Evolutionary conservation across 495 filamentous ascomycete genomes (phyloP), one percentile per base, ranked within the genome.

Genomic region (Trichoderma orchidacearum): DNA sequence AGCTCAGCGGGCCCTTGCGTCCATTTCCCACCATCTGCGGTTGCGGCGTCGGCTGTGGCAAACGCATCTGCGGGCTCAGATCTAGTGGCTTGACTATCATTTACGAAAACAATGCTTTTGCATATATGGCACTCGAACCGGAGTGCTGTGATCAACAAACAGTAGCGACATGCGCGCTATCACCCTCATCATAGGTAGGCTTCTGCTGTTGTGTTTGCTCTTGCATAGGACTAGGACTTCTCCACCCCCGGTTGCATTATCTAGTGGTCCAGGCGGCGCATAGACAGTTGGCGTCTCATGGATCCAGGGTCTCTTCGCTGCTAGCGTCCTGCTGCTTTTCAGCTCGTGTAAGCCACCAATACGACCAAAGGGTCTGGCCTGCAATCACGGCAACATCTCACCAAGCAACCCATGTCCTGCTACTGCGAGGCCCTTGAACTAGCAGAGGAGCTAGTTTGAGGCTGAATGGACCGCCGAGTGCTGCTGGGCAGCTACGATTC

Each of bases 271-370:
- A n/a, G n/a, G n/a, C n/a, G n/a, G n/a, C n/a, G n/a, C n/a, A n/a
- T n/a, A n/a, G 21, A 13, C 5, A 48, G 21, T 48, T 18, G 41
- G 23, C 21, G 18, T 48, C 41, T 25, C 21, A 27, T 48, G 41
- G 41, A 28, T 48, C 21, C 7, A 25, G 41, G 41, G n/a, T 48
- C 41, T 48, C 23, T 48, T 48, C 27, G 41, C 41, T 48, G 21
- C 15, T 48, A 48, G 41, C 41, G 41, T 48, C 41, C 21, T 48
- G 41, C 41, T 18, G 18, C 48, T 60, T 56, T 63, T 66, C 66
- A 66, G 64, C 66, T 68, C 55, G 64, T 65, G 64, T 62, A 62
- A 55, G 56, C 55, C 60, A 61, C 61, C 30, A 27, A 31, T 35
- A 13, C 29, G 21, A 48, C 41, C 21, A 48, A 23, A 48, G 13